Conservation (phyloP, 495 filamentous ascomycete species). For the Penicillium paradoxum region DNA sequence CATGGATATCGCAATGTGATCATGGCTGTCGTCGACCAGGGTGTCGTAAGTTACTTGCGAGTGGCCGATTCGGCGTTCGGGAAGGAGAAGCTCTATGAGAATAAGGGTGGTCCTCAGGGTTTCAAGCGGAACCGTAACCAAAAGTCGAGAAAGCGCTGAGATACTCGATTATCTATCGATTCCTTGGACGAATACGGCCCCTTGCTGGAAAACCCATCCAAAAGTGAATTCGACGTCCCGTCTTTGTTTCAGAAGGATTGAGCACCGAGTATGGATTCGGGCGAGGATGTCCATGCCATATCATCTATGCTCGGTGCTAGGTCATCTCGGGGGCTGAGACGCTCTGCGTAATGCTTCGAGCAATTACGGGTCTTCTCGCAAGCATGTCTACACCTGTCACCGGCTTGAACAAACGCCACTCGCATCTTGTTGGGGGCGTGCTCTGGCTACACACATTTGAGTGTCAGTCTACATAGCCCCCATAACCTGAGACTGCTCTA, state of each 20-base stretch:
- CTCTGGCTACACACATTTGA: background rate
- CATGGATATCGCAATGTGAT: slow-evolving; percentile 81
- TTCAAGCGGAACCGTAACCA: slow-evolving; percentile 29
- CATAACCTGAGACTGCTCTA: background rate
- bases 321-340: background rate
- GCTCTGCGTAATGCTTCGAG: background rate
- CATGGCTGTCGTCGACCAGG: slow-evolving; percentile 83
- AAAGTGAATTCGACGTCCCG: background rate
- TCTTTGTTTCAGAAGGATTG: too few relatives aligned
- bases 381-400: background rate
- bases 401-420: background rate
- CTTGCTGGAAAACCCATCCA: background rate
- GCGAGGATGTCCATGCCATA: too few relatives aligned
- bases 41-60: slow-evolving; percentile 80
- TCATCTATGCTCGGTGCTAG: background rate
- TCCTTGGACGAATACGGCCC: background rate
- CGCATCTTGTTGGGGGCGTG: background rate
- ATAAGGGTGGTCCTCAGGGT: slow-evolving; percentile 19
- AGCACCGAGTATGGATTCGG: background rate
- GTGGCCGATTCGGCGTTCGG: slow-evolving; percentile 76
- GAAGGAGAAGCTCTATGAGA: slow-evolving; percentile 63
- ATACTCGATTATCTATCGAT: too few relatives aligned
- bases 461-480: background rate
- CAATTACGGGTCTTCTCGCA: background rate
- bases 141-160: slow-evolving; percentile 36